phyloP scores from a whole-genome alignment of 108 stramenopile species.

The Skeletonema costatum region DNA sequence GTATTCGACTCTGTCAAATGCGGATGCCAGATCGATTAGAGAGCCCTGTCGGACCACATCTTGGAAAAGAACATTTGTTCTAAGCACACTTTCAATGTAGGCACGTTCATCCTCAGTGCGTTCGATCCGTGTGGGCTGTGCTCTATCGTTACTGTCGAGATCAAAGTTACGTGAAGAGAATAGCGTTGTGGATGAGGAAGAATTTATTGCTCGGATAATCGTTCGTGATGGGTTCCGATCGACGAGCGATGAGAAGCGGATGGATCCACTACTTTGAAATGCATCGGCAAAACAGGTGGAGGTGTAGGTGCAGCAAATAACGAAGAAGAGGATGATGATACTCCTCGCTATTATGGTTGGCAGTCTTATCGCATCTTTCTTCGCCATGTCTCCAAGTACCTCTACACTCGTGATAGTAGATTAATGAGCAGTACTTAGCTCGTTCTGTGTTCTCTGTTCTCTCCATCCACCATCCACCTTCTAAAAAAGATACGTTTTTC shows the following conservation, averaged over 20 bases:
- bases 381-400: no score
- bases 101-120: background rate
- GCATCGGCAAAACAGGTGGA: background rate
- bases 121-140: background rate
- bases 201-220: background rate
- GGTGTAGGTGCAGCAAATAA: background rate
- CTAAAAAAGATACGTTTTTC: no score
- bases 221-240: background rate
- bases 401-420: no score
- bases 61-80: background rate
- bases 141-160: background rate
- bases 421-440: no score
- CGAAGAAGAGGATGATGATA: background rate
- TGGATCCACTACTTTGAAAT: background rate
- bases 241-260: background rate
- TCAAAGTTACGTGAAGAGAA: background rate
- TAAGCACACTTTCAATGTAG: background rate
- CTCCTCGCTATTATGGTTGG: background rate
- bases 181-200: background rate
- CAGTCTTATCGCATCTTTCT: no score
- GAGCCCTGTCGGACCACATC: background rate
- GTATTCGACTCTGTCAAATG: slow-evolving; percentile 23
- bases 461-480: no score
- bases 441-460: no score
- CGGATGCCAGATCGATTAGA: background rate